These are phyloP conservation scores for Euphorbia celastroides DNA, from an alignment of 441 rosid genomes.

Conservation along the genomic window DNA sequence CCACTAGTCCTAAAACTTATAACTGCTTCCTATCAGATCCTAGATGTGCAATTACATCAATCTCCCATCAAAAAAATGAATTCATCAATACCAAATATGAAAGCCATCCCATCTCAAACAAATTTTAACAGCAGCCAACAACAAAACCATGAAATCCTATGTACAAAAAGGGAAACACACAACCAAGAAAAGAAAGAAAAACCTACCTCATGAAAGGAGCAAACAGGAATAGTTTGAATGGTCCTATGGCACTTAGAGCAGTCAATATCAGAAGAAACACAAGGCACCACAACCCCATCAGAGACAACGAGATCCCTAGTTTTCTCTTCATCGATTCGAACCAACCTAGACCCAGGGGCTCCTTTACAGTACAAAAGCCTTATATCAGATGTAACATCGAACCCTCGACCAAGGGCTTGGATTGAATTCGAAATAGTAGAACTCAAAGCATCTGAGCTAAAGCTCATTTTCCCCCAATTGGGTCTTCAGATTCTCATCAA, in stretches of 20 bases:
- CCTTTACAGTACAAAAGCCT: slow-evolving; percentile 95
- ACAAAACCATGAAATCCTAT: background rate
- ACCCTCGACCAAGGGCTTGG: slow-evolving; percentile 95
- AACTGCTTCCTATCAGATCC: background rate
- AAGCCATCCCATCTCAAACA: background rate
- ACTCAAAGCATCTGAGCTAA: slow-evolving; percentile 60
- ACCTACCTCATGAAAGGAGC: slow-evolving; percentile 70
- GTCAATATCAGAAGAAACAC: slow-evolving; percentile 65
- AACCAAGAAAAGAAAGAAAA: background rate
- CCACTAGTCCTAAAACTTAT: background rate
- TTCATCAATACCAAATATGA: background rate
- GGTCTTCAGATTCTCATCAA: background rate
- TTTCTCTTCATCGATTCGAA: slow-evolving; percentile 58
- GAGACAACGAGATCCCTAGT: slow-evolving; percentile 54
- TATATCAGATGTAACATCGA: slow-evolving; percentile 93
- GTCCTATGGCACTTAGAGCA: slow-evolving; percentile 37
- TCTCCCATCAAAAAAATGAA: slow-evolving; percentile 1
- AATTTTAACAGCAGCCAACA: background rate
- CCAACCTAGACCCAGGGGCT: slow-evolving; percentile 85
- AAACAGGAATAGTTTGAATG: slow-evolving; percentile 55
- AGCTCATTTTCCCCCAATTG: slow-evolving; percentile 26
- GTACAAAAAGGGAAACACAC: slow-evolving; percentile 16
- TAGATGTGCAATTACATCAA: background rate
- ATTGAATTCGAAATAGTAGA: slow-evolving; percentile 75
- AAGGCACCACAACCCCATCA: slow-evolving; percentile 45